Evolutionary conservation across 1,284 basidiomycete species (phyloP).

Genomic region (Sparassis latifolia): DNA sequence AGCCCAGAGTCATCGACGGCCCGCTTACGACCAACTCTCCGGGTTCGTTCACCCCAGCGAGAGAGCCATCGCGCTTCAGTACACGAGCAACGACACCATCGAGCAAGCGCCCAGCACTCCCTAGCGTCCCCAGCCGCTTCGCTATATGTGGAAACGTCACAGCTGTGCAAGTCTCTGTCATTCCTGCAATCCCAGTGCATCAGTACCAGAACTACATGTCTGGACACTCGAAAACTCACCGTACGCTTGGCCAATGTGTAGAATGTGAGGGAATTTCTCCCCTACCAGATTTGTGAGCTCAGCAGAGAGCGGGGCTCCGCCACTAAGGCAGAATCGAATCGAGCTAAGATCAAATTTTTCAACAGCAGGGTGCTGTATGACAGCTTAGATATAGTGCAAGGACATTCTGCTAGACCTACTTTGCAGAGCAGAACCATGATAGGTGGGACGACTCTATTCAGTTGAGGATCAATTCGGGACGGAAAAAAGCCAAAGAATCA

Average conservation of each 20-base stretch:
- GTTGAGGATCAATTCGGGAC: neutral
- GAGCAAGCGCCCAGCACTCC: conserved; percentile 33
- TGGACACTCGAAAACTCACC: conserved; percentile 26
- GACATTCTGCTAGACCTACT: conserved; percentile 26
- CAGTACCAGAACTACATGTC: neutral
- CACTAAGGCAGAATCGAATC: conserved; percentile 48
- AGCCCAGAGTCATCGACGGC: conserved; percentile 34
- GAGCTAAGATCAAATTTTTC: conserved; percentile 55
- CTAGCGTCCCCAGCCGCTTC: conserved; percentile 19
- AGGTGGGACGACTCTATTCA: conserved; percentile 58
- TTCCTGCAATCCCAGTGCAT: conserved; percentile 19
- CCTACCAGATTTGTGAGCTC: conserved; percentile 51
- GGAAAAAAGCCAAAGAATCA: too few species aligned
- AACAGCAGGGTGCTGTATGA: conserved; percentile 48
- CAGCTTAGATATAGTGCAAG: neutral
- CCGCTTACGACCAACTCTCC: conserved; percentile 39
- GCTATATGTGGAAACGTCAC: conserved; percentile 26
- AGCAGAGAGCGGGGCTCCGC: conserved; percentile 62
- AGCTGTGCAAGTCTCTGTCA: conserved; percentile 44
- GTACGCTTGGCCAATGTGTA: conserved; percentile 54
- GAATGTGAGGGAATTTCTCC: conserved; percentile 42
- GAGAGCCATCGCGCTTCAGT: conserved; percentile 27
- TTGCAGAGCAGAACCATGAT: conserved; percentile 46
- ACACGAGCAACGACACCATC: conserved; percentile 11
- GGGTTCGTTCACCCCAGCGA: conserved; percentile 33